These are phyloP conservation scores for Fagus sylvatica DNA, from an alignment of 306 rosid genomes.

Conservation along the genomic window DNA sequence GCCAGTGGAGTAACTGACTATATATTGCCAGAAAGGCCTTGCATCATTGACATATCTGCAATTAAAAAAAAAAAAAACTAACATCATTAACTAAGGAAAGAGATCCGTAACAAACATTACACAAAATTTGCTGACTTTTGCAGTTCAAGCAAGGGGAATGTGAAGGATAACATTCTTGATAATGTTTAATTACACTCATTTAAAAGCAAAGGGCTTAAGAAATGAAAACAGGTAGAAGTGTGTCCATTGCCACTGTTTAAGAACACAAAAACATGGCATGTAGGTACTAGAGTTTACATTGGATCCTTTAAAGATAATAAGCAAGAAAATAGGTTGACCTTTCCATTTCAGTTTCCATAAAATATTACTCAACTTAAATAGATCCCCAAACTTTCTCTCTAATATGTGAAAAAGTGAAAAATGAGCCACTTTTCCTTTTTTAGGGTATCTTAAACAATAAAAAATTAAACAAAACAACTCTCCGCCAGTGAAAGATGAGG, in stretches of 20 bases:
- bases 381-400: not conserved
- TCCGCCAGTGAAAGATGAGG: not conserved
- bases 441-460: not conserved
- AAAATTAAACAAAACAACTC: too few species aligned
- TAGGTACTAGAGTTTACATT: not conserved
- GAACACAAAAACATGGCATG: not conserved
- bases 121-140: not conserved
- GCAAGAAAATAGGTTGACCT: not conserved
- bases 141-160: not conserved
- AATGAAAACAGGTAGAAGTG: not conserved
- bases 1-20: conserved; percentile 87
- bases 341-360: not conserved
- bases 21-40: conserved; percentile 95
- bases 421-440: not conserved
- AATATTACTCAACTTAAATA: not conserved
- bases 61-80: not conserved
- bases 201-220: not conserved
- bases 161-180: not conserved
- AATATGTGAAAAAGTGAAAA: not conserved
- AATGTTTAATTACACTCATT: not conserved
- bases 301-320: not conserved
- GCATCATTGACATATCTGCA: conserved; percentile 96
- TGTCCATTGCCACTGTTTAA: not conserved
- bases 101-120: conserved; percentile 9
- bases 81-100: not conserved